phyloP scores from a whole-genome alignment of 768 basidiomycete species.

The Asterophora parasitica region DNA sequence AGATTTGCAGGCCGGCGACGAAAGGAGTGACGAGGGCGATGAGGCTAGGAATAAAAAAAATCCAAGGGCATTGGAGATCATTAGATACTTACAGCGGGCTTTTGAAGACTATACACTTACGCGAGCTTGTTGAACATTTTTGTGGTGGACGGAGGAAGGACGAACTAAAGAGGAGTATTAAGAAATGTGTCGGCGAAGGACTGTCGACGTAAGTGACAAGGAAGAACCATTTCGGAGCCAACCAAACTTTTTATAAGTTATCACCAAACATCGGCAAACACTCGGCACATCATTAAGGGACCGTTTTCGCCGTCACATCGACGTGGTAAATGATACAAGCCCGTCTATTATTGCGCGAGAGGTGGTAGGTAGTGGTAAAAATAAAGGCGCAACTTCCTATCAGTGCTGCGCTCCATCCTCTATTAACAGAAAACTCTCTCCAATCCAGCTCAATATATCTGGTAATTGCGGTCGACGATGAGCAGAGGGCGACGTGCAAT shows the following conservation, averaged over 20 bases:
- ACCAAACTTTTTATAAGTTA: constrained; percentile 21
- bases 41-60: constrained; percentile 22
- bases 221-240: not conserved
- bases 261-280: constrained; percentile 24
- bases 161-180: constrained; percentile 20
- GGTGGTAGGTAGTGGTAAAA: too few relatives aligned
- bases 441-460: constrained; percentile 17
- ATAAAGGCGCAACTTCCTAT: not conserved
- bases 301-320: not conserved
- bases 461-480: not conserved
- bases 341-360: too few relatives aligned
- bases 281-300: constrained; percentile 7
- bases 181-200: constrained; percentile 15
- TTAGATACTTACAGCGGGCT: not conserved
- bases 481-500: not conserved
- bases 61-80: not conserved
- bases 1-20: constrained; percentile 44
- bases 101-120: constrained; percentile 25
- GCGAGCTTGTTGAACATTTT: constrained; percentile 50
- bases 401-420: not conserved
- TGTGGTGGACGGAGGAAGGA: constrained; percentile 17
- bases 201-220: constrained; percentile 14
- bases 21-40: constrained; percentile 42
- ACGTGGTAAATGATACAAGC: too few relatives aligned
- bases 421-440: not conserved